Base-by-base conservation (phyloP, 352 stramenopile species). In the Albugo laibachii region DNA sequence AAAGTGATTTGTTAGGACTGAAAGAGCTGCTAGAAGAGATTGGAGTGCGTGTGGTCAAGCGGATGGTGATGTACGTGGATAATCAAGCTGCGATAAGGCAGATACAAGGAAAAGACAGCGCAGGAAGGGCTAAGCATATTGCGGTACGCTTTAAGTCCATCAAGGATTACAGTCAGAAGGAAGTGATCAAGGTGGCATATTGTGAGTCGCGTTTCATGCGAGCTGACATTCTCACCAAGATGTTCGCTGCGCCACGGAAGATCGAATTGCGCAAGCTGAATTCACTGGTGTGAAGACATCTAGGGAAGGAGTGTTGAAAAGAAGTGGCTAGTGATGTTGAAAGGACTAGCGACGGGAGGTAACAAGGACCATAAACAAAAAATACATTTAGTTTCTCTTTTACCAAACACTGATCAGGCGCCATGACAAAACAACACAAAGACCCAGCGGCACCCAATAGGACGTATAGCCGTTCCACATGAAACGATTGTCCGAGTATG, bases 81-180 rank as follows among this genome's bases (percentile, higher is more conserved):
- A 61, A 58, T 20, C 27, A 58, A 34, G 47, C 47, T 5, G 55
- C 37, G 4, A 50, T 58, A 19, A 49, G 44, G 18, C 40, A 57
- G 38, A 40, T 57, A 2, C 1, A 55, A 36, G 37, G 18, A 5
- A 36, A 50, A 36, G 36, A 46, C 11, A 47, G 13, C 1, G 45
- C 55, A 2, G 18, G 13, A 0, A 8, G 24, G 5, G 34, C 40
- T 0, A 56, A 56, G 13, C 49, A 53, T n/a, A 53, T 56, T 18
- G 49, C 48, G 40, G 35, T 42, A 3, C 11, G 54, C 2, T 41
- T 46, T 31, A 52, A 56, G 35, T 53, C 50, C n/a, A 11, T 56
- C 10, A 38, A 56, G 21, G 39, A 53, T 36, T 52, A 45, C 2
- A 43, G 19, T 5, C 49, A 38, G 36, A 53, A 53, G 39, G 35